Evolutionary conservation across 2,329 filamentous ascomycete genomes (phyloP), one percentile per base, ranked within the genome.

Genomic region (Trichoderma guizhouense): DNA sequence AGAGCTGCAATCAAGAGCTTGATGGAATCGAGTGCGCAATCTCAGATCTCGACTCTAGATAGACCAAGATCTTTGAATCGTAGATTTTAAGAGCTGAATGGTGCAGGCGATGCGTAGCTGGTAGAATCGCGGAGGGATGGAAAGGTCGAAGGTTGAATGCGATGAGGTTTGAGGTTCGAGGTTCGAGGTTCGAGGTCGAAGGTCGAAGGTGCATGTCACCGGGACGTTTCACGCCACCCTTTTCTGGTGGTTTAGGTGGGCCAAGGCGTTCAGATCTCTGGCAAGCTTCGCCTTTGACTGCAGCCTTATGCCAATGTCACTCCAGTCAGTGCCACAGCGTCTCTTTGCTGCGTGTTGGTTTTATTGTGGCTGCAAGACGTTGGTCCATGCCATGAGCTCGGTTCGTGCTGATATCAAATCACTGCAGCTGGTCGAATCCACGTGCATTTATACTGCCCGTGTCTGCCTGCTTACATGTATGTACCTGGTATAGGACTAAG

Each of bases 141-240:
- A 53, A 53, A 53, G 36, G 15, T 43, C n/a, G 3, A 43, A 53
- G 47, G 21, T 24, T 12, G 21, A 24, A 24, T 24, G 47, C 47
- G 47, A 53, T 53, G 21, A 53, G 1, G 47, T 53, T 53, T n/a
- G 39, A 43, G 7, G 39, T 43, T 43, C 1, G 39, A 43, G 3
- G 39, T 43, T n/a, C 15, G 21, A 53, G 21, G 39, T 43, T 43
- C 1, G 39, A 43, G 3, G 39, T 43, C 9, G 7, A 11, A 53
- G 21, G 47, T 53, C 47, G 34, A 7, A 57, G 24, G 39, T 70
- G 67, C 39, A 70, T 70, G 67, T 63, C 57, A 70, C 60, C 34
- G 60, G 34, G 53, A 68, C 55, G 67, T 70, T 70, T 70, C 58
- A 70, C 67, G 67, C 67, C 67, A 70, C 67, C 39, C 18, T 61